A percentile compares a stretch with the other conserved stretches of the same genome.
phyloP scores from a whole-genome alignment of 2,329 filamentous ascomycete species.

The Penicillium sp. region DNA sequence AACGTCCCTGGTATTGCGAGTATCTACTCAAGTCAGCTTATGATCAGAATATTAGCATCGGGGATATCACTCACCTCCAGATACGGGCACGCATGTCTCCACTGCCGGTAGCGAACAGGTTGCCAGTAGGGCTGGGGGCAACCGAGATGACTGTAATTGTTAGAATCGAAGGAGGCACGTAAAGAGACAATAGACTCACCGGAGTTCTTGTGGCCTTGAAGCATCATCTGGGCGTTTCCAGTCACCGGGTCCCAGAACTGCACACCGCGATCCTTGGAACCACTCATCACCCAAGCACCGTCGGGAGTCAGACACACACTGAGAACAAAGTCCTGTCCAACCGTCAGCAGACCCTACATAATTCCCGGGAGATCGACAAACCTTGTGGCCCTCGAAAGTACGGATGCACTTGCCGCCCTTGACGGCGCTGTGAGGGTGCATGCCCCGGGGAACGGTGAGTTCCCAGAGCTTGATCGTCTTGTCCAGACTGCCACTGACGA shows the following conservation, averaged over 20 bases:
- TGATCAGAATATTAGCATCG: background rate
- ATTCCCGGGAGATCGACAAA: constrained; percentile 45
- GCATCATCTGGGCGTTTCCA: constrained; percentile 93
- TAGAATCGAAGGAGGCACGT: constrained; percentile 9
- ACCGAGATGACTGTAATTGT: constrained; percentile 78
- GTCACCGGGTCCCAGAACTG: constrained; percentile 98
- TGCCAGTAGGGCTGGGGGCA: constrained; percentile 84
- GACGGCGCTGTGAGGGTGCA: constrained; percentile 65
- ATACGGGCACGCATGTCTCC: constrained; percentile 97
- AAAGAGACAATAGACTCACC: constrained; percentile 49
- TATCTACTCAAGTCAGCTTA: constrained; percentile 31
- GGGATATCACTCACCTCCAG: constrained; percentile 67
- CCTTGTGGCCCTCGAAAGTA: constrained; percentile 95
- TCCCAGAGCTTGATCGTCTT: constrained; percentile 99
- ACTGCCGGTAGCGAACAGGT: constrained; percentile 91
- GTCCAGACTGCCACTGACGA: constrained; percentile 92
- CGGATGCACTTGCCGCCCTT: constrained; percentile 93
- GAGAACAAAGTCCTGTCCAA: constrained; percentile 87
- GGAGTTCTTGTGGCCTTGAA: constrained; percentile 98
- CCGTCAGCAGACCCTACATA: background rate
- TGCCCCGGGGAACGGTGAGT: constrained; percentile 70
- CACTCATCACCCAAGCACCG: constrained; percentile 92
- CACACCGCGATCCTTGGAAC: constrained; percentile 94
- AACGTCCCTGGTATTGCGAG: constrained; percentile 42
- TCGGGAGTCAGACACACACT: constrained; percentile 94